Conservation (phyloP, 768 basidiomycete genomes). For the Tricholomella constricta region DNA sequence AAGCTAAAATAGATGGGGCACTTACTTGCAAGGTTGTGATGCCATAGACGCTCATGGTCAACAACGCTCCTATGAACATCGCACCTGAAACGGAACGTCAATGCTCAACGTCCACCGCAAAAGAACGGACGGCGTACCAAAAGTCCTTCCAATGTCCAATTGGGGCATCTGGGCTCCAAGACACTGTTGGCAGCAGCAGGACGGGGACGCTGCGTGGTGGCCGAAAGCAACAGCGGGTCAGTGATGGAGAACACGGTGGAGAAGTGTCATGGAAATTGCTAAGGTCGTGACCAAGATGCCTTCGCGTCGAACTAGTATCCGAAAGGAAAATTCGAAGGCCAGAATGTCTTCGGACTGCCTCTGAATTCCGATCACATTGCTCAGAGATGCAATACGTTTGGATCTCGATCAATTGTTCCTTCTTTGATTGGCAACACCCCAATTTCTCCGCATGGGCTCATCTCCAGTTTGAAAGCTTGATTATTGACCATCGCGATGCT, state of each 20-base stretch:
- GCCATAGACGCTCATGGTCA: conserved; percentile 42
- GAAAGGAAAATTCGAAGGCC: neutral
- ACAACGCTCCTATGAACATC: conserved; percentile 37
- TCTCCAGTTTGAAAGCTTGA: too few species aligned
- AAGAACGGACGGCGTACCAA: conserved; percentile 26
- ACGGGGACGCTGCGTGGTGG: neutral
- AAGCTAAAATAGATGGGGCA: neutral
- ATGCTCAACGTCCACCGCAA: neutral
- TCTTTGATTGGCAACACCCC: too few species aligned
- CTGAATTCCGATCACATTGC: neutral
- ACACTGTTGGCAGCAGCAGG: neutral
- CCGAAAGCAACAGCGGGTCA: neutral
- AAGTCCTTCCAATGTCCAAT: conserved; percentile 27
- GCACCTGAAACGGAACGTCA: conserved; percentile 27
- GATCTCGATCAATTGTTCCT: too few species aligned
- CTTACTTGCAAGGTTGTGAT: conserved; percentile 45
- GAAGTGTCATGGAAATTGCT: conserved; percentile 8
- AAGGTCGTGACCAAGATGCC: neutral
- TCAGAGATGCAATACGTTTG: neutral
- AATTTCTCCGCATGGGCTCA: too few species aligned
- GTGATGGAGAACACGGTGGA: conserved; percentile 4
- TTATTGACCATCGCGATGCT: too few species aligned
- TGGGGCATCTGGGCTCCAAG: conserved; percentile 1
- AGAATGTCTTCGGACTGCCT: too few species aligned
- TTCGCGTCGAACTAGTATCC: neutral